Percentiles rank a stretch among this genome's conserved stretches.
phyloP scores from a whole-genome alignment of 139 green algal genomes.

The Edaphochlamys debaryana region DNA sequence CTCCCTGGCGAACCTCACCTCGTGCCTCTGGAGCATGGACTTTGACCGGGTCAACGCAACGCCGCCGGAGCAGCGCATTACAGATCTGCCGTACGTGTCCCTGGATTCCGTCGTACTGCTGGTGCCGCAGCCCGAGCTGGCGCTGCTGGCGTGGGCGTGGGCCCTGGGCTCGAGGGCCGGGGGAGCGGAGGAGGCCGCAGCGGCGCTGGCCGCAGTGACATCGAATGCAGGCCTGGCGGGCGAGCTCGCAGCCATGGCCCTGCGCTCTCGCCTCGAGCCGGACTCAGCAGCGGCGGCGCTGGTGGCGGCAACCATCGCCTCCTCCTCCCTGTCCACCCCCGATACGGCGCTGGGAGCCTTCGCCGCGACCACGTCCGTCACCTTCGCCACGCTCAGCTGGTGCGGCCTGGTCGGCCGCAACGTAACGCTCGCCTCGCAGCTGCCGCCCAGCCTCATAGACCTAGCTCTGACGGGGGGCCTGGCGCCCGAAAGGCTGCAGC shows the following conservation, averaged over 20 bases:
- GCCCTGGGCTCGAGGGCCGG: no score
- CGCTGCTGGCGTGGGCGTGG: not conserved
- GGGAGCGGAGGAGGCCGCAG: not conserved
- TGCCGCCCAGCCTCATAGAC: not conserved
- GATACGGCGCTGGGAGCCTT: no score
- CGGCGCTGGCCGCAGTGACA: not conserved
- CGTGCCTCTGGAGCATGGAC: not conserved
- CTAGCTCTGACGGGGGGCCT: no score
- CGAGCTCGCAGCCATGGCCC: not conserved
- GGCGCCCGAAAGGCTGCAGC: no score
- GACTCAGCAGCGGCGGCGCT: no score
- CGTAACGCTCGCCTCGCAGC: not conserved
- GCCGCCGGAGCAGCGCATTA: no score
- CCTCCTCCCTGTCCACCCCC: no score
- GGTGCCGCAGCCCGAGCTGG: not conserved
- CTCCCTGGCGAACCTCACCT: not conserved
- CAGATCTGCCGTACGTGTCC: not conserved
- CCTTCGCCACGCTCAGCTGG: not conserved
- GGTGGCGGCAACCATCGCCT: no score
- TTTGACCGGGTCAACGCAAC: not conserved
- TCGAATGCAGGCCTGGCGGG: not conserved
- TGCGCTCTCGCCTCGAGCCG: no score
- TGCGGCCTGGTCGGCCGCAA: not conserved
- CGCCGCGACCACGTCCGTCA: no score
- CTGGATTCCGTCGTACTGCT: not conserved